phyloP scores from a whole-genome alignment of 495 filamentous ascomycete genomes.

The Xylaria flabelliformis region DNA sequence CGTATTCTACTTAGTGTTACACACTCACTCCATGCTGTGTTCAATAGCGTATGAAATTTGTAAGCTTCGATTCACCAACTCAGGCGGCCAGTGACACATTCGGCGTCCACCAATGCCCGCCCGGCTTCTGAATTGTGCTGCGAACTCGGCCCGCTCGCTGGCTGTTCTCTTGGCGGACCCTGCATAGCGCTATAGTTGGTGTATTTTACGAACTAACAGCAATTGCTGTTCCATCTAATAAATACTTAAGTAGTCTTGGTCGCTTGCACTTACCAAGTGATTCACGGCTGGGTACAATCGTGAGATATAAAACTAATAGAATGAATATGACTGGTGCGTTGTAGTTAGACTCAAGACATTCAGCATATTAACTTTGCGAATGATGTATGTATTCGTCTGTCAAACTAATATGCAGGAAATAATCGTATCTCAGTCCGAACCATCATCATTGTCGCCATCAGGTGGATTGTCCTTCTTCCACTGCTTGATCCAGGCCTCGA shows the following conservation, averaged over 20 bases:
- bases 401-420: neutral
- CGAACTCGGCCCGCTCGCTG: conserved; percentile 2
- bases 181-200: neutral
- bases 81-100: conserved; percentile 28
- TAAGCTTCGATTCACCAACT: conserved; percentile 3
- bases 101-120: conserved; percentile 13
- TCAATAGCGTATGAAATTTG: conserved; percentile 12
- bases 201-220: neutral
- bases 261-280: neutral
- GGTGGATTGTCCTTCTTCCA: conserved; percentile 73
- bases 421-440: neutral
- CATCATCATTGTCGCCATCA: conserved; percentile 13
- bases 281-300: neutral
- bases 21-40: neutral
- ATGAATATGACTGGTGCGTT: no score
- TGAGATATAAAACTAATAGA: neutral
- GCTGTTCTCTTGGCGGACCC: conserved; percentile 6
- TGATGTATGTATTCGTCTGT: neutral
- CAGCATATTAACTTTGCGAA: neutral
- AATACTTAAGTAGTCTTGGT: no score
- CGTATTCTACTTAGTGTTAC: neutral
- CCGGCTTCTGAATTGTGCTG: neutral
- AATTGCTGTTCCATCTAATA: neutral
- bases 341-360: neutral
- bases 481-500: conserved; percentile 77